Percentiles rank a stretch among this genome's conserved stretches.
These are phyloP conservation scores for Linnemannia hyalina DNA, from an alignment of 192 early-diverging fungal genomes.

Conservation along the genomic window DNA sequence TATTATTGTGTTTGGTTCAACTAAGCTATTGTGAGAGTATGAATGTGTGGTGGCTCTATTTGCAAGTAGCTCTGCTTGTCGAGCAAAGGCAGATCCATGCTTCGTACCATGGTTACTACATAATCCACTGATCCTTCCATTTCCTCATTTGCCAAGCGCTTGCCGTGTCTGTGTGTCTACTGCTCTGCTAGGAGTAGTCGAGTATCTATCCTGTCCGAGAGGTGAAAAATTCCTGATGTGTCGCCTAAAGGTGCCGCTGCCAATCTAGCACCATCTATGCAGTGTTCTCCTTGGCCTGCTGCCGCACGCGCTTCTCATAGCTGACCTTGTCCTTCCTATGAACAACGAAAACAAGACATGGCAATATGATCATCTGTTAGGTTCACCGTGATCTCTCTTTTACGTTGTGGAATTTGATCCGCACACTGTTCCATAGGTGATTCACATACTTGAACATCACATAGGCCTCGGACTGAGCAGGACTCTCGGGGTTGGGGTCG, in stretches of 20 bases:
- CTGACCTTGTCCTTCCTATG: constrained; percentile 61
- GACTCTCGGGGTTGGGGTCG: constrained; percentile 91
- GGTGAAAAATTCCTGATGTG: not conserved
- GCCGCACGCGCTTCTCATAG: constrained; percentile 70
- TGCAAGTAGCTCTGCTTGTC: not conserved
- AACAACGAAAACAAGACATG: constrained; percentile 9
- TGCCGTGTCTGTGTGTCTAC: not conserved
- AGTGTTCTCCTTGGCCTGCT: constrained; percentile 68
- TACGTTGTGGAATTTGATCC: constrained; percentile 6
- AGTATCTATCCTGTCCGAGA: not conserved
- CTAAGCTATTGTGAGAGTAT: not conserved
- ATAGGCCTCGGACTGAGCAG: constrained; percentile 90
- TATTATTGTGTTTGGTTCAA: not conserved
- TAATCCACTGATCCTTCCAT: not conserved
- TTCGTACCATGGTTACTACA: not conserved
- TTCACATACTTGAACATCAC: constrained; percentile 73
- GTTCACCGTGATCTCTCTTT: not conserved
- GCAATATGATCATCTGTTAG: not conserved
- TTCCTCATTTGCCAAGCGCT: not conserved
- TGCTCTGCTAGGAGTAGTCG: not conserved
- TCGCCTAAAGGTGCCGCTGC: not conserved
- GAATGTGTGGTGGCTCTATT: not conserved
- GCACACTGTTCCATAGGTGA: not conserved
- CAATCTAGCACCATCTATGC: constrained; percentile 6
- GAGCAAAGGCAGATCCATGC: not conserved